Conservation (phyloP, 441 rosid species). For the Bruguiera hainesii region DNA sequence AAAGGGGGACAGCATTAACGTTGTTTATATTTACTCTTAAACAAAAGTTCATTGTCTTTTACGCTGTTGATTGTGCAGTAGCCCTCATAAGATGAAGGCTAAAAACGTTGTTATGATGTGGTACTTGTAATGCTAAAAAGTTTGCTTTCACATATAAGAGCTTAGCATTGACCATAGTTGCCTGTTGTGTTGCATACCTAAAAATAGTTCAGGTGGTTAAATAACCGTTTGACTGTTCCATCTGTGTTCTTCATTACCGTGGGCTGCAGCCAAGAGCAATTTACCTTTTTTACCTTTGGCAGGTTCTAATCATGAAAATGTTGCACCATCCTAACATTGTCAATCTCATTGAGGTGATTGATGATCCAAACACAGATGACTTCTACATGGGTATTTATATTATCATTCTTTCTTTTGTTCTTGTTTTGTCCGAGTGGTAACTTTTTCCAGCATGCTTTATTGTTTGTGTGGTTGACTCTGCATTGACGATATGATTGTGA, state of each 20-base stretch:
- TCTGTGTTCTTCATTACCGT: neutral
- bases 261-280: neutral
- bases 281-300: slow-evolving; percentile 17
- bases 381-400: slow-evolving; percentile 87
- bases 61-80: too few species aligned
- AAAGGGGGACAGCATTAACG: too few species aligned
- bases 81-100: too few species aligned
- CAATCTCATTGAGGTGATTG: slow-evolving; percentile 93
- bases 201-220: neutral
- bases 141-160: neutral
- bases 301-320: slow-evolving; percentile 93
- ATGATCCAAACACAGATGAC: slow-evolving; percentile 89
- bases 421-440: neutral
- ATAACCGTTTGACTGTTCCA: neutral
- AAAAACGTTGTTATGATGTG: neutral
- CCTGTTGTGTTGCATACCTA: neutral
- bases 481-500: neutral
- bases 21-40: too few species aligned
- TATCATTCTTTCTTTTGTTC: slow-evolving; percentile 12
- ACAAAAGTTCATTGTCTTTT: too few species aligned
- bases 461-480: neutral
- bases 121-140: neutral
- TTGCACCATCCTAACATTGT: slow-evolving; percentile 94
- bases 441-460: neutral
- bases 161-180: neutral